Conservation (phyloP, 345 rosid genomes). For the Litchi chinensis region DNA sequence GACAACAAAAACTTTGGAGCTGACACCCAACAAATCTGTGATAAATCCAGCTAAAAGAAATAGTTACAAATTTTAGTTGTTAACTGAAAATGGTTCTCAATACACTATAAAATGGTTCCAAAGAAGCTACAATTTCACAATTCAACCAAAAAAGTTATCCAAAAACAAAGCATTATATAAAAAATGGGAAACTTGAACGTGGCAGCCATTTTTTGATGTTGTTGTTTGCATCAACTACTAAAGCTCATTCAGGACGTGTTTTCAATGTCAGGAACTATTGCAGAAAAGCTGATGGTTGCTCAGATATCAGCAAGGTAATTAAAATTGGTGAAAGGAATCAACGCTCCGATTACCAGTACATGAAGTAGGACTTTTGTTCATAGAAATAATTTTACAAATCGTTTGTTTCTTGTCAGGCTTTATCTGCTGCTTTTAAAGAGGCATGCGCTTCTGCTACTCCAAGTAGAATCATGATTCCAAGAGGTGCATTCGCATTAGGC, state of each 20-base stretch:
- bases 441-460: slow-evolving; percentile 47
- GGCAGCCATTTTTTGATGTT: background rate
- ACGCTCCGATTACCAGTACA: background rate
- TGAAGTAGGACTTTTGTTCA: no score
- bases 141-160: background rate
- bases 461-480: slow-evolving; percentile 41
- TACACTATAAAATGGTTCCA: background rate
- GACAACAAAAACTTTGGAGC: background rate
- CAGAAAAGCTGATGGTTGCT: slow-evolving; percentile 8
- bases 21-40: no score
- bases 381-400: no score
- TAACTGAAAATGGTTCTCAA: no score
- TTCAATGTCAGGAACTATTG: slow-evolving; percentile 29
- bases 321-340: background rate
- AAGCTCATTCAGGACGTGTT: background rate
- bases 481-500: slow-evolving; percentile 37
- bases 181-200: background rate
- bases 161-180: background rate
- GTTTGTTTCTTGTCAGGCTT: background rate
- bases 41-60: background rate
- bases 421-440: slow-evolving; percentile 42
- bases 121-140: background rate
- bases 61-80: no score
- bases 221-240: background rate
- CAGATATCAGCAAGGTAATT: no score